These are phyloP conservation scores for Camellia sinensis DNA, from an alignment of 148 eudicot species.

Conservation along the genomic window DNA sequence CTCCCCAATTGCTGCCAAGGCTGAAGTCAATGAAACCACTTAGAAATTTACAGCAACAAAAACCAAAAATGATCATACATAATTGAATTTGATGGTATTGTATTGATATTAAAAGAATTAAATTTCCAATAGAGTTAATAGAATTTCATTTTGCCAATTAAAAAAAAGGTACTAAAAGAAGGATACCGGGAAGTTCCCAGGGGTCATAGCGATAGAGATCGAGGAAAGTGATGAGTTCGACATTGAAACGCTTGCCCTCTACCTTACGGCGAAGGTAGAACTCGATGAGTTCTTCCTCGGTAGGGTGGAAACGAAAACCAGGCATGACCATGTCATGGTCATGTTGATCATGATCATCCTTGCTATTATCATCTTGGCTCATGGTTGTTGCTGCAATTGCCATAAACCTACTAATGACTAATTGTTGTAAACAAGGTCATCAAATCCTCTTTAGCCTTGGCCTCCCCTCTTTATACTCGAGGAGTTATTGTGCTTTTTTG, in stretches of 20 bases:
- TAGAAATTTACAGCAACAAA: too few relatives aligned
- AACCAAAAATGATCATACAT: background rate
- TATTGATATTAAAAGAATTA: background rate
- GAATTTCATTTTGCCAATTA: too few relatives aligned
- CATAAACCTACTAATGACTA: slow-evolving; percentile 35
- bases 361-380: slow-evolving; percentile 35
- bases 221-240: slow-evolving; percentile 86
- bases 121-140: background rate
- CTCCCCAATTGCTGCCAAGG: slow-evolving; percentile 88
- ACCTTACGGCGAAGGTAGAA: slow-evolving; percentile 98
- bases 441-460: background rate
- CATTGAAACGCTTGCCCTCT: slow-evolving; percentile 86
- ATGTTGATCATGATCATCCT: slow-evolving; percentile 45
- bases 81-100: background rate
- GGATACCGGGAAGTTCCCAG: slow-evolving; percentile 92
- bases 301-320: slow-evolving; percentile 88
- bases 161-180: background rate
- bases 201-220: slow-evolving; percentile 96
- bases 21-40: slow-evolving; percentile 26
- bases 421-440: background rate
- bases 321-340: slow-evolving; percentile 89
- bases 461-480: background rate
- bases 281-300: slow-evolving; percentile 88
- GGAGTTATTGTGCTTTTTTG: slow-evolving; percentile 5
- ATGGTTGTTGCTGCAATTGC: slow-evolving; percentile 66